phyloP scores from a whole-genome alignment of 192 early-diverging fungal species.

The Cladochytrium replicatum region DNA sequence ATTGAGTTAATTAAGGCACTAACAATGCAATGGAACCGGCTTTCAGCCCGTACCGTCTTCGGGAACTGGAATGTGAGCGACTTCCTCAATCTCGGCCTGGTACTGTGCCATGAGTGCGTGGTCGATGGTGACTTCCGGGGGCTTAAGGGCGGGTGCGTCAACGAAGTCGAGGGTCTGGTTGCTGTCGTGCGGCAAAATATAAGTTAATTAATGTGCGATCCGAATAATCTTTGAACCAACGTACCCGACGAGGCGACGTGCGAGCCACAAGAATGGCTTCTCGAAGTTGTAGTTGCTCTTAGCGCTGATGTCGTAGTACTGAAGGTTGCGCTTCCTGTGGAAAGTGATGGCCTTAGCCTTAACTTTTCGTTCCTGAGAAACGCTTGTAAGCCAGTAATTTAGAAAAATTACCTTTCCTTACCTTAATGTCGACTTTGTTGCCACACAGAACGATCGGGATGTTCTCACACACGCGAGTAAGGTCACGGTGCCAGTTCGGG shows the following conservation, averaged over 20 bases:
- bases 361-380: slow-evolving; percentile 85
- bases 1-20: too few species aligned
- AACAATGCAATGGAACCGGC: too few species aligned
- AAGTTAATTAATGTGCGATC: too few species aligned
- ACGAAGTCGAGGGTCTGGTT: slow-evolving; percentile 94
- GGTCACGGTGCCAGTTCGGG: slow-evolving; percentile 99
- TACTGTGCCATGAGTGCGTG: slow-evolving; percentile 63
- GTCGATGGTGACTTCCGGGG: slow-evolving; percentile 89
- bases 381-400: too few species aligned
- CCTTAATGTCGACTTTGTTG: slow-evolving; percentile 99
- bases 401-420: slow-evolving; percentile 14
- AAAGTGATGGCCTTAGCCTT: slow-evolving; percentile 99
- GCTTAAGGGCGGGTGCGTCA: slow-evolving; percentile 91
- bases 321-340: slow-evolving; percentile 99
- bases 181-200: too few species aligned
- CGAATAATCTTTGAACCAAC: too few species aligned
- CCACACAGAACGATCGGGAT: slow-evolving; percentile 99
- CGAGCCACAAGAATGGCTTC: slow-evolving; percentile 99
- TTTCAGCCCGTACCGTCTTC: too few species aligned
- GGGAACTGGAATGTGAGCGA: slow-evolving; percentile 80
- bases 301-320: slow-evolving; percentile 99
- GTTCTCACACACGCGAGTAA: slow-evolving; percentile 99
- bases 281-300: slow-evolving; percentile 99
- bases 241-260: slow-evolving; percentile 84
- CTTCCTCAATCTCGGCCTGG: slow-evolving; percentile 68